Evolutionary conservation across 225 moss, liverwort and hornwort genomes (phyloP), one percentile per base, ranked within the genome.

Genomic region (Bryum argenteum): DNA sequence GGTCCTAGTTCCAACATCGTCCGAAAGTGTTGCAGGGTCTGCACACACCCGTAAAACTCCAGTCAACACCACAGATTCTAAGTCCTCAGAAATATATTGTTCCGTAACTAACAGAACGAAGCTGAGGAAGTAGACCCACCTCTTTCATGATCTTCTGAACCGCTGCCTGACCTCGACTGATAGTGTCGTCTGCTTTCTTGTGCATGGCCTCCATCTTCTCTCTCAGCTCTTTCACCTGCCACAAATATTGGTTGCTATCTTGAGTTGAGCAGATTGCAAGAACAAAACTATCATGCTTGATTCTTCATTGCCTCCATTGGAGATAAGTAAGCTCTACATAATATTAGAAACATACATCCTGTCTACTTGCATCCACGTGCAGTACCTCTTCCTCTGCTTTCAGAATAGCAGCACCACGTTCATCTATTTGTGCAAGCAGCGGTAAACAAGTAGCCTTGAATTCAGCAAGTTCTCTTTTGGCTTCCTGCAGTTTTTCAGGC

Each of bases 381-480:
- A 48, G 65, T 61, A 84, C 88, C 81, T 84, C 84, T 45, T 77
- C 74, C 65, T 88, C 84, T 65, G 79, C 82, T 77, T 84, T 88
- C 9, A 82, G 11, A 15, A 78, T 77, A 58, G 88, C 77, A 51
- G 87, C 82, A 66, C 84, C 40, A 40, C 81, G 82, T 79, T 79
- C 79, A 43, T 84, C 84, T 52, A 84, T 79, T 55, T 72, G 84
- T 28, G 79, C 77, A 52, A 88, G 81, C 18, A 82, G 28, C 23
- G 88, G 79, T 58, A 82, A 67, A 75, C 79, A 84, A 18, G 38
- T 82, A 10, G 70, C 82, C 73, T 80, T 82, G 21, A 41, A 42
- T 72, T 88, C 86, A 56, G 78, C 72, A 54, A 86, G 77, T 75
- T 89, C 89, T 73, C 74, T 76, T 39, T 67, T 55, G 8, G 79